phyloP scores from a whole-genome alignment of 2,329 filamentous ascomycete genomes.

The Colletotrichum sp. region DNA sequence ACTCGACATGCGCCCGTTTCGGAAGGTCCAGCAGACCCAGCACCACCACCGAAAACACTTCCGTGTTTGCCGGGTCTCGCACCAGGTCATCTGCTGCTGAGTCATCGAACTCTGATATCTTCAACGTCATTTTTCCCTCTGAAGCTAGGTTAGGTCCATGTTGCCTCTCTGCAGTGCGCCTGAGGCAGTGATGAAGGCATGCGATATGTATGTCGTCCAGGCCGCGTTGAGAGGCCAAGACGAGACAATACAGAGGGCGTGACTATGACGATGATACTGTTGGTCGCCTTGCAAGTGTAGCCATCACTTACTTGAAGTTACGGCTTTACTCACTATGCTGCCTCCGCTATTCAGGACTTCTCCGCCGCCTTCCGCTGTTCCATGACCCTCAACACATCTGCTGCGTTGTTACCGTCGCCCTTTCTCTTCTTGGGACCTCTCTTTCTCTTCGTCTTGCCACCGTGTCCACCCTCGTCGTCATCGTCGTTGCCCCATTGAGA shows the following conservation, averaged over 20 bases:
- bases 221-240: not conserved
- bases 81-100: not conserved
- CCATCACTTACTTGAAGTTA: not conserved
- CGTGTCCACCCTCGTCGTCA: conserved; percentile 49
- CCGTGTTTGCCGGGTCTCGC: not conserved
- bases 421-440: conserved; percentile 77
- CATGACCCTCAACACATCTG: conserved; percentile 81
- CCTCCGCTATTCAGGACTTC: conserved; percentile 16
- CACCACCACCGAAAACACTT: not conserved
- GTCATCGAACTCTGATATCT: conserved; percentile 1
- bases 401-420: conserved; percentile 78
- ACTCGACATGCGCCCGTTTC: conserved; percentile 1
- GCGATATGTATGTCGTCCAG: not conserved
- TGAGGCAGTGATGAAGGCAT: not conserved
- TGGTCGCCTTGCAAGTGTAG: not conserved
- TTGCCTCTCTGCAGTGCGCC: not conserved
- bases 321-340: not conserved
- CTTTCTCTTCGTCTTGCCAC: conserved; percentile 65
- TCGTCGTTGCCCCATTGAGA: conserved; percentile 65
- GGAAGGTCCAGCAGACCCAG: conserved; percentile 1
- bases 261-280: not conserved
- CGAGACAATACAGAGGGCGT: not conserved
- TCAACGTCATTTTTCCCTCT: not conserved
- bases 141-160: not conserved
- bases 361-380: conserved; percentile 57